These are phyloP conservation scores for Xylaria polymorpha DNA, from an alignment of 2,329 filamentous ascomycete species.

Conservation along the genomic window DNA sequence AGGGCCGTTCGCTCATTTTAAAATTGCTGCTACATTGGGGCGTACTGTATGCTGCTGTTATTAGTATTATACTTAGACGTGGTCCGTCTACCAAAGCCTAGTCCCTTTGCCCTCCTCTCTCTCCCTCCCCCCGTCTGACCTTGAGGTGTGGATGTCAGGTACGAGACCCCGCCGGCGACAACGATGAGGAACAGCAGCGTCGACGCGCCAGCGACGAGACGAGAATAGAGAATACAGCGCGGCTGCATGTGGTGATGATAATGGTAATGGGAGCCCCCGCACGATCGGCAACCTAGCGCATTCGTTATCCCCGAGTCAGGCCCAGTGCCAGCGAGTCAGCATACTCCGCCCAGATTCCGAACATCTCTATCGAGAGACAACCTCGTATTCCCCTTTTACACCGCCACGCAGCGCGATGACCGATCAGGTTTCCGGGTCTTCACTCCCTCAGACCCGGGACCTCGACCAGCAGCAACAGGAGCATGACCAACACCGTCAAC, in stretches of 20 bases:
- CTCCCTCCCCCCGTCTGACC: slow-evolving; percentile 32
- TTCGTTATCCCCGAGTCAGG: slow-evolving; percentile 42
- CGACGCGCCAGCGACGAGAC: slow-evolving; percentile 40
- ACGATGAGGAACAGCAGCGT: slow-evolving; percentile 48
- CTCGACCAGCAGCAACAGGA: slow-evolving; percentile 40
- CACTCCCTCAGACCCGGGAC: slow-evolving; percentile 61
- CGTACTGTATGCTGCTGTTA: slow-evolving; percentile 32
- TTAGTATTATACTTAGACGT: slow-evolving; percentile 35
- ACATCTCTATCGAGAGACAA: slow-evolving; percentile 44
- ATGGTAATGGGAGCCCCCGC: slow-evolving; percentile 49
- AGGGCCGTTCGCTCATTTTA: slow-evolving; percentile 47
- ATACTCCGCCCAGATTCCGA: slow-evolving; percentile 44
- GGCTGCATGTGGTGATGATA: slow-evolving; percentile 44
- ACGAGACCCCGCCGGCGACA: slow-evolving; percentile 39
- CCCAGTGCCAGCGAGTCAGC: slow-evolving; percentile 45
- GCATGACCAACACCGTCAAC: slow-evolving; percentile 33
- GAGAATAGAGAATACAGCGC: slow-evolving; percentile 23
- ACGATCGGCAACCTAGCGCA: slow-evolving; percentile 49
- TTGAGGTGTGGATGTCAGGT: slow-evolving; percentile 38
- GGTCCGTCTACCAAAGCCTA: slow-evolving; percentile 11
- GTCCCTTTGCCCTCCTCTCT: slow-evolving; percentile 14
- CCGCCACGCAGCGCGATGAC: slow-evolving; percentile 57
- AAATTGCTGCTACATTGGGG: slow-evolving; percentile 43
- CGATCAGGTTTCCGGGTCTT: slow-evolving; percentile 59
- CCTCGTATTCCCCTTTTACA: slow-evolving; percentile 52